Conservation (phyloP, 2,329 filamentous ascomycete species). For the Aspergillus nomiae region DNA sequence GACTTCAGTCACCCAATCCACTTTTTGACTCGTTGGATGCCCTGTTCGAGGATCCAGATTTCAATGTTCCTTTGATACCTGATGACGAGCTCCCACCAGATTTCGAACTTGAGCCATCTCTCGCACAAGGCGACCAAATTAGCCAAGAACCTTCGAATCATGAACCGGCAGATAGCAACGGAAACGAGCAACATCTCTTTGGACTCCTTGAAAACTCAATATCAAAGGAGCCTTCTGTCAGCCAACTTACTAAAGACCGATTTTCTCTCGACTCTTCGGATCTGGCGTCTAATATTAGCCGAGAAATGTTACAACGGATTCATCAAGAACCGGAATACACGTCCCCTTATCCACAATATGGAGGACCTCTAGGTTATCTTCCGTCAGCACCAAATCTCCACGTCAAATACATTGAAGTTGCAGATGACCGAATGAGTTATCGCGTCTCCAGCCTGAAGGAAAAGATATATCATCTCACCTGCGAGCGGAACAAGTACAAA, state of each 20-base stretch:
- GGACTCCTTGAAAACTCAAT: not conserved
- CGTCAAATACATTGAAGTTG: conserved; percentile 29
- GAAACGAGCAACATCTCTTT: not conserved
- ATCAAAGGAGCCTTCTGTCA: conserved; percentile 10
- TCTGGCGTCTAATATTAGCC: conserved; percentile 23
- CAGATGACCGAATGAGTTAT: conserved; percentile 22
- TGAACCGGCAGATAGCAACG: not conserved
- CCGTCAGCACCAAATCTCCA: conserved; percentile 34
- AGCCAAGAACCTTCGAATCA: not conserved
- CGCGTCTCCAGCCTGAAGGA: conserved; percentile 25
- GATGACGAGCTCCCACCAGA: conserved; percentile 4
- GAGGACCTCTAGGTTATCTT: conserved; percentile 30
- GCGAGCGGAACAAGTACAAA: conserved; percentile 33
- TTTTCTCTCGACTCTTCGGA: conserved; percentile 26
- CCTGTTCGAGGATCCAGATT: conserved; percentile 19
- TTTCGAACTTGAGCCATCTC: not conserved
- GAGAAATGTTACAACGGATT: conserved; percentile 27
- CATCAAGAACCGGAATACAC: conserved; percentile 24
- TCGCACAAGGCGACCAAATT: not conserved
- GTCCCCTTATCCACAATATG: conserved; percentile 34
- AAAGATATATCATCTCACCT: conserved; percentile 26
- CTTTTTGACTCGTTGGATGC: conserved; percentile 24
- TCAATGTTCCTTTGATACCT: conserved; percentile 11
- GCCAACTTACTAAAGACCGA: conserved; percentile 24
- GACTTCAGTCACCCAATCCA: conserved; percentile 19